Percentiles rank a stretch among this genome's conserved stretches.
These are phyloP conservation scores for Rhodotorula sp. DNA, from an alignment of 1,284 basidiomycete genomes.

Conservation along the genomic window DNA sequence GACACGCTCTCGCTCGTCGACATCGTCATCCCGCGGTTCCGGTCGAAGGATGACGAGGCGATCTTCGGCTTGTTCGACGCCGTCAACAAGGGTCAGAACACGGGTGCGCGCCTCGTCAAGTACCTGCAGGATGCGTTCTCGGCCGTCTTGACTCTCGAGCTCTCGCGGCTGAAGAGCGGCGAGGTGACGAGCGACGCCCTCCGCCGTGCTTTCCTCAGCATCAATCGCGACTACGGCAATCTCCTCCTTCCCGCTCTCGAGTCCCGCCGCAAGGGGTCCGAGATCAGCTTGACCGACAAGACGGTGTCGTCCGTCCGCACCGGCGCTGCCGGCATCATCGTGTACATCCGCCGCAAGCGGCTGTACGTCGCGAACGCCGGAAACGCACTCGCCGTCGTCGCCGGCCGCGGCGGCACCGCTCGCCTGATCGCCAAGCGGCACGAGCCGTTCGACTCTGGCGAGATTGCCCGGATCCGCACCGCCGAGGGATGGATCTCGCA, in stretches of 20 bases:
- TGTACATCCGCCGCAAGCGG: slow-evolving; percentile 77
- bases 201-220: slow-evolving; percentile 75
- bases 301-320: slow-evolving; percentile 51
- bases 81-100: slow-evolving; percentile 57
- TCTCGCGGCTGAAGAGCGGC: slow-evolving; percentile 56
- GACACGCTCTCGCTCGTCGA: slow-evolving; percentile 87
- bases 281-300: slow-evolving; percentile 41
- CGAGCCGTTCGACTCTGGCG: slow-evolving; percentile 82
- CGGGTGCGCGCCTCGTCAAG: slow-evolving; percentile 57
- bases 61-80: slow-evolving; percentile 90
- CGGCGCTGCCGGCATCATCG: slow-evolving; percentile 83
- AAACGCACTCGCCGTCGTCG: slow-evolving; percentile 83
- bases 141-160: slow-evolving; percentile 59
- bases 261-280: slow-evolving; percentile 43
- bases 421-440: slow-evolving; percentile 76
- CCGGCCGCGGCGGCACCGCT: slow-evolving; percentile 70
- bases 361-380: slow-evolving; percentile 91
- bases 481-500: slow-evolving; percentile 96
- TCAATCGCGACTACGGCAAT: slow-evolving; percentile 64
- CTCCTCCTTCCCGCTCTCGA: slow-evolving; percentile 61
- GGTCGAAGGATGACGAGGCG: slow-evolving; percentile 73
- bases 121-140: slow-evolving; percentile 79
- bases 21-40: slow-evolving; percentile 85
- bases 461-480: slow-evolving; percentile 79
- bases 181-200: slow-evolving; percentile 67